Evolutionary conservation across 2,329 filamentous ascomycete genomes (phyloP).

Genomic region (Monosporascus ibericus): DNA sequence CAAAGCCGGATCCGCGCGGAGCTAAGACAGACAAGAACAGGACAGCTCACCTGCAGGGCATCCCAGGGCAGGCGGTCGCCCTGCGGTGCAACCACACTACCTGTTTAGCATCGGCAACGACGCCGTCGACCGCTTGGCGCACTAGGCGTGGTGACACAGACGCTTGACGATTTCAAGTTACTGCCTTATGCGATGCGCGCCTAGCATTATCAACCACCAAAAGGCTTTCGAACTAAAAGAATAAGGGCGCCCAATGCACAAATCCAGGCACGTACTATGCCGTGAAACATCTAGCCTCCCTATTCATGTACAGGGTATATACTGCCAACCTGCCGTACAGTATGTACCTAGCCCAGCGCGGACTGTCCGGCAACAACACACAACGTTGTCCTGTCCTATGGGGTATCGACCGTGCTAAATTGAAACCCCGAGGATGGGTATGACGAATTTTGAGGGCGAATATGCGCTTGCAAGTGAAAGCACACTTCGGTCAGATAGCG

Average conservation of each 20-base stretch:
- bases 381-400: too few species aligned
- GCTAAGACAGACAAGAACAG: not conserved
- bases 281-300: not conserved
- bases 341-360: not conserved
- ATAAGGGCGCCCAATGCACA: not conserved
- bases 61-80: not conserved
- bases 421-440: too few species aligned
- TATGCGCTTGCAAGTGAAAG: too few species aligned
- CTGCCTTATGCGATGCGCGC: too few species aligned
- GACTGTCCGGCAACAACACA: not conserved
- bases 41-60: not conserved
- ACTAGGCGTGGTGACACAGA: not conserved
- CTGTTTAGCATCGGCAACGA: not conserved
- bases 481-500: too few species aligned
- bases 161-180: not conserved
- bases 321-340: not conserved
- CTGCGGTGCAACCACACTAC: slow-evolving; percentile 1
- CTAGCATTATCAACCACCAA: not conserved
- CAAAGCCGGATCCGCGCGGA: not conserved
- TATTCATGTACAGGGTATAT: not conserved
- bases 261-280: not conserved
- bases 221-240: not conserved
- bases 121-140: not conserved
- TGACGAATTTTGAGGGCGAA: too few species aligned
- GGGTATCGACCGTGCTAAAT: too few species aligned